phyloP scores from a whole-genome alignment of 2,329 filamentous ascomycete genomes.

The Beauveria medogensis region DNA sequence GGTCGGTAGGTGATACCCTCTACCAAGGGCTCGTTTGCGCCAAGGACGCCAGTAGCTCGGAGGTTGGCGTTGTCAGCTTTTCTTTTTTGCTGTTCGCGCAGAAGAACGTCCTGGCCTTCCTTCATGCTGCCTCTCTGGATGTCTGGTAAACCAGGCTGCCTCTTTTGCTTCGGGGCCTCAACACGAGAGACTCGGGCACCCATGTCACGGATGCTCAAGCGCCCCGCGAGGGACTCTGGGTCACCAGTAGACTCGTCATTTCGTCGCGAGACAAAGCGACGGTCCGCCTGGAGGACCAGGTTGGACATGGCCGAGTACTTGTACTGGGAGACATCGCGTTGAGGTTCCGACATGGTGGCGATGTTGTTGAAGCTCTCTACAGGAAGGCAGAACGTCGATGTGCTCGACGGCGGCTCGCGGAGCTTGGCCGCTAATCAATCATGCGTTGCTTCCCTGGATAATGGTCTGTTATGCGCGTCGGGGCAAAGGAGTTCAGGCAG shows the following conservation, averaged over 20 bases:
- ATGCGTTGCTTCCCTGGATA: constrained; percentile 1
- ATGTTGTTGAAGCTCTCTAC: constrained; percentile 13
- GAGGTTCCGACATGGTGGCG: constrained; percentile 62
- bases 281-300: constrained; percentile 99
- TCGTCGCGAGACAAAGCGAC: constrained; percentile 85
- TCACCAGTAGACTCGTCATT: constrained; percentile 95
- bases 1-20: constrained; percentile 90
- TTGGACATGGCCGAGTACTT: constrained; percentile 99
- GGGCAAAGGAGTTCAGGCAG: background rate
- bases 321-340: constrained; percentile 87
- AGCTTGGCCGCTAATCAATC: constrained; percentile 10
- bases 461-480: background rate
- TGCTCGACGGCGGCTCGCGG: constrained; percentile 12
- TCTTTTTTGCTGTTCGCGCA: constrained; percentile 77
- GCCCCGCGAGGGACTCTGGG: constrained; percentile 91
- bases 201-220: constrained; percentile 92
- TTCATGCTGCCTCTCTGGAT: constrained; percentile 67
- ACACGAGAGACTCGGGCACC: constrained; percentile 76
- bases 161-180: constrained; percentile 72
- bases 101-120: constrained; percentile 77
- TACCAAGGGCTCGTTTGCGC: constrained; percentile 76
- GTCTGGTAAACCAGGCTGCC: constrained; percentile 56
- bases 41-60: constrained; percentile 69
- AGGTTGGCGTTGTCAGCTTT: constrained; percentile 64
- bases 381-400: constrained; percentile 9